Base-by-base conservation (phyloP, 2,329 filamentous ascomycete species). In the Lasiodiplodia sp. region DNA sequence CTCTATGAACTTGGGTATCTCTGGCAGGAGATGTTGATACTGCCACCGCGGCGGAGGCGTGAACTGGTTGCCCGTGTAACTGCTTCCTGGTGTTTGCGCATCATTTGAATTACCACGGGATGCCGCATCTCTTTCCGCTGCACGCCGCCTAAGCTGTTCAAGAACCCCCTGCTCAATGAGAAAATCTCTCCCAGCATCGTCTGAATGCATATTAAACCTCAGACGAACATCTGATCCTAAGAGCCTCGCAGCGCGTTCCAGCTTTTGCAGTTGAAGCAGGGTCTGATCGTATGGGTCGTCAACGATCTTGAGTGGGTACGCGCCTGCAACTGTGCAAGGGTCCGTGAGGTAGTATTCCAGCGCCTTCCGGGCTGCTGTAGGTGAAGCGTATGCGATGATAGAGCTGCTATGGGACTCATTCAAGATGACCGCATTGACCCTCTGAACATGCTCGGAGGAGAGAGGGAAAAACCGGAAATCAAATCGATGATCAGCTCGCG, bases 401-500 rank as follows among this genome's bases (percentile, higher is more conserved):
- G 56, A 47, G 23, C n/a, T 53, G n/a, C 8, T 37, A 3, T 51
- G 31, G 2, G 49, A 34, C 34, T 69, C 66, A 12, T 70, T 55
- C 28, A 70, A 31, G 52, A 70, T 66, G 23, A 70, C 49, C 3
- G 66, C 38, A 34, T 70, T 70, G 49, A 70, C 67, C 23, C 23
- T 67, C n/a, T 67, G 37, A 10, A 69, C 60, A 34, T 70, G 44
- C 1, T 51, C n/a, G 2, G 69, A 68, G 2, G 60, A 49, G 4
- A 70, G 40, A 3, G 38, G 67, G 25, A 52, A 69, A 21, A 70
- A 55, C 2, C n/a, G 52, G 52, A 70, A 67, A 12, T 37, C n/a
- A 23, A 70, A 69, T 4, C 52, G 34, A 38, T 68, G 28, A 28
- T 47, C 18, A 2, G 47, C 16, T 23, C 37, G 57, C 5, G 34